Percentiles rank a stretch among this genome's conserved stretches.
Evolutionary conservation across 345 rosid genomes (phyloP).

Genomic region (Hibiscus syriacus): DNA sequence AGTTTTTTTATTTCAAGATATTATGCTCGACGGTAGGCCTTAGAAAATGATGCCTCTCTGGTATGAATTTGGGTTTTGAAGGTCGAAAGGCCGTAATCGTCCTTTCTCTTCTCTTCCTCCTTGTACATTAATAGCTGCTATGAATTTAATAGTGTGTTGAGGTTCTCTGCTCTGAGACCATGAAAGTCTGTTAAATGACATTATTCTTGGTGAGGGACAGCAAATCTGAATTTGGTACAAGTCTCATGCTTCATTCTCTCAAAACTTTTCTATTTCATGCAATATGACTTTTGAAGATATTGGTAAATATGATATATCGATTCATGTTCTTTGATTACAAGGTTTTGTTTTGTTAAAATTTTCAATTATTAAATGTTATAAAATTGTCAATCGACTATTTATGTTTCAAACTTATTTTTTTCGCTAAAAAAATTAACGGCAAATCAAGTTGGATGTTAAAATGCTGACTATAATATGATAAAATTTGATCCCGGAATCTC

Average conservation of each 20-base stretch:
- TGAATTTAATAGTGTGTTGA: slow-evolving; percentile 4
- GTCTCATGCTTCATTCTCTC: no score
- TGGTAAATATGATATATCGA: background rate
- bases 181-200: background rate
- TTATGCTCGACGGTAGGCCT: slow-evolving; percentile 19
- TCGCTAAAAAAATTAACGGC: no score
- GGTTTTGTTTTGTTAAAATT: no score
- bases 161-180: background rate
- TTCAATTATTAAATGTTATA: no score
- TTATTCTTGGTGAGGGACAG: slow-evolving; percentile 3
- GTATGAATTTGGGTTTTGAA: slow-evolving; percentile 24
- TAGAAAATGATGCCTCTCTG: slow-evolving; percentile 21
- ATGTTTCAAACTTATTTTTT: no score
- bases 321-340: no score
- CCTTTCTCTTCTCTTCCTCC: slow-evolving; percentile 4
- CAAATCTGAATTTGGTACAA: background rate
- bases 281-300: background rate
- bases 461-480: no score
- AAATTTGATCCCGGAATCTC: no score
- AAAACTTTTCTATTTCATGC: background rate
- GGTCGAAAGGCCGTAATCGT: slow-evolving; percentile 16
- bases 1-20: slow-evolving; percentile 23
- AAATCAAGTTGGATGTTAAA: no score
- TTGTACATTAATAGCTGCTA: slow-evolving; percentile 23
- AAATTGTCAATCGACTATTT: no score